Conservation (phyloP, 164 flowering plant species). For the Buxus sempervirens region DNA sequence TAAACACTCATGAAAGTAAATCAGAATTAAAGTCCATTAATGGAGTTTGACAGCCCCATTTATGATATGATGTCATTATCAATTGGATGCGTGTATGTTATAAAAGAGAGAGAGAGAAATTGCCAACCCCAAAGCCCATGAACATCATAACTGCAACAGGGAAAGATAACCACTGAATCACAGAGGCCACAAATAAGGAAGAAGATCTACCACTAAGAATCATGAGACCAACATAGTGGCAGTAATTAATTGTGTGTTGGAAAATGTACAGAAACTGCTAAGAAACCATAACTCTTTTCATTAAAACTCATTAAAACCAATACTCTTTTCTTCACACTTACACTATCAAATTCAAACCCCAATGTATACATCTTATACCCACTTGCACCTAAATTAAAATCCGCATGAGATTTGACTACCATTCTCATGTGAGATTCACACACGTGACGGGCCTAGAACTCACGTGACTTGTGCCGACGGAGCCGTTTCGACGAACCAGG, state of each 20-base stretch:
- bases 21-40: not conserved
- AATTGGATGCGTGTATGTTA: no score
- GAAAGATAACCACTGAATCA: not conserved
- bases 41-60: no score
- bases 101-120: not conserved
- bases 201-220: not conserved
- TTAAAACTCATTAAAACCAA: not conserved
- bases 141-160: not conserved
- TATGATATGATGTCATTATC: no score
- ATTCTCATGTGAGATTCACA: not conserved
- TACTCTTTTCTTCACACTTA: no score
- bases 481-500: conserved; percentile 11
- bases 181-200: not conserved
- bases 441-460: conserved; percentile 12
- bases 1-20: conserved; percentile 8
- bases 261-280: conserved; percentile 13
- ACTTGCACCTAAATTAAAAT: not conserved
- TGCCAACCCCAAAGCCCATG: not conserved
- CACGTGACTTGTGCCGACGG: conserved; percentile 23
- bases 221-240: not conserved
- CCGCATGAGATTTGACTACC: conserved; percentile 1
- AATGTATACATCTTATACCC: conserved; percentile 13
- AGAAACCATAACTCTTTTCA: not conserved
- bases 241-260: conserved; percentile 15
- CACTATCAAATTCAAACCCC: conserved; percentile 37